Evolutionary conservation across 148 eudicot genomes (phyloP), one percentile per base, ranked within the genome.

Genomic region (Tetragonia tetragonoides): DNA sequence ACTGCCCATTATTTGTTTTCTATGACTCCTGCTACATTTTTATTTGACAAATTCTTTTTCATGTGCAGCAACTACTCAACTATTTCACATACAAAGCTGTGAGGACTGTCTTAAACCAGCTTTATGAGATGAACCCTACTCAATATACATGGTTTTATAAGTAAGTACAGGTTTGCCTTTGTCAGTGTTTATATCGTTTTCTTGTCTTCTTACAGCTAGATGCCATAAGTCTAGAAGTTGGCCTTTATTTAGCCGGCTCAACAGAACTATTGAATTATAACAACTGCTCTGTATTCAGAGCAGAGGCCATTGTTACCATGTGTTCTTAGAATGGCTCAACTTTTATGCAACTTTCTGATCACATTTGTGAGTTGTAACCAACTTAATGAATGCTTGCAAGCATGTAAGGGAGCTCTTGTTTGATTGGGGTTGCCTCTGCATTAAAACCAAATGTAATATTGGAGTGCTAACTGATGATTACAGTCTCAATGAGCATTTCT

Each of bases 81-180:
- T 93, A 89, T 54, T 96, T 96, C 85, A 96, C 99, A 3, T 91
- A 89, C 85, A 96, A 96, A 83, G 98, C 99, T 38, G 94, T 90
- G 83, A 91, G 97, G 90, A 93, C 95, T 75, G 95, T 96, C 72
- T 75, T 96, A 73, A 86, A 80, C 82, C 98, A 96, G 91, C 97
- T 96, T 24, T 91, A 96, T 79, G 99, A 96, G 87, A 91, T 91
- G 99, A 91, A 96, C 77, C 97, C 97, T 4, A 72, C 93, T 20
- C 68, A 86, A 64, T 93, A 96, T 79, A 87, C 88, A 24, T 96
- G 98, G 99, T 83, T 96, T n/a, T 91, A 93, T 80, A 88, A 93
- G 99, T 96, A 86, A 87, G 93, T 85, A 5, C 49, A 62, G 75
- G 47, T 18, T 57, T 76, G 41, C 60, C 66, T 78, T 75, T 59